Evolutionary conservation across 495 filamentous ascomycete genomes (phyloP).

Genomic region (Trichoderma orchidacearum): DNA sequence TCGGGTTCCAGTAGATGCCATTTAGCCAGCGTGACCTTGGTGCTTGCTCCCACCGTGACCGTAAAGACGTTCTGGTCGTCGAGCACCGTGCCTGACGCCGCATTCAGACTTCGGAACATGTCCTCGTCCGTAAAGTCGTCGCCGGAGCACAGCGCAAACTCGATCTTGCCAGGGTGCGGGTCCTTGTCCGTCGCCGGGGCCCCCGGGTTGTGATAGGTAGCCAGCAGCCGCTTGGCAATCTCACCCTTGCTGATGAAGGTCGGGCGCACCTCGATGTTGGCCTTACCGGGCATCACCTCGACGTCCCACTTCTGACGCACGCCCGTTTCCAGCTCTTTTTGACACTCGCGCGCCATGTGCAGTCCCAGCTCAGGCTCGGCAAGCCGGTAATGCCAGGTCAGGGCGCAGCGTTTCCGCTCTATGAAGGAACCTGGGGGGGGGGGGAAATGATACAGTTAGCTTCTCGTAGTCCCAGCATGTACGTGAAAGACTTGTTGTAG

Average conservation of each 20-base stretch:
- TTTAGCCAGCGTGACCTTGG: conserved; percentile 71
- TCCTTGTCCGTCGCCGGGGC: conserved; percentile 10
- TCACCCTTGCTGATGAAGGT: conserved; percentile 93
- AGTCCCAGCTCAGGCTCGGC: conserved; percentile 72
- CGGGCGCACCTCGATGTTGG: conserved; percentile 92
- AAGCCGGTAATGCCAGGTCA: conserved; percentile 94
- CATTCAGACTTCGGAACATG: conserved; percentile 56
- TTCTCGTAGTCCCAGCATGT: not conserved
- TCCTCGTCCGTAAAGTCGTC: conserved; percentile 98
- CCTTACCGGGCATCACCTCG: conserved; percentile 91
- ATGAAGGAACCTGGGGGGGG: conserved; percentile 75
- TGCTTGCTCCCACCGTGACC: conserved; percentile 75
- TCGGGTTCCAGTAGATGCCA: conserved; percentile 79
- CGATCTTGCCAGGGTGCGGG: conserved; percentile 33
- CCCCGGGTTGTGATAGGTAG: conserved; percentile 38
- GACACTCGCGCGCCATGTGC: conserved; percentile 62
- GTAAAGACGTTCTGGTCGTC: conserved; percentile 56
- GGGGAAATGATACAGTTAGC: conserved; percentile 12
- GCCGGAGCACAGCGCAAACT: conserved; percentile 78
- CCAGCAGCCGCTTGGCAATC: conserved; percentile 67
- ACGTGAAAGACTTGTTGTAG: not conserved
- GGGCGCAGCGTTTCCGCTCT: conserved; percentile 77
- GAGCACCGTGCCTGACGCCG: conserved; percentile 34
- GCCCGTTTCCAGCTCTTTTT: conserved; percentile 57
- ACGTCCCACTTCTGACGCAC: conserved; percentile 71